A percentile compares a stretch with the other conserved stretches of the same genome.
These are phyloP conservation scores for Metarhizium anisopliae DNA, from an alignment of 2,329 filamentous ascomycete species.

Conservation along the genomic window DNA sequence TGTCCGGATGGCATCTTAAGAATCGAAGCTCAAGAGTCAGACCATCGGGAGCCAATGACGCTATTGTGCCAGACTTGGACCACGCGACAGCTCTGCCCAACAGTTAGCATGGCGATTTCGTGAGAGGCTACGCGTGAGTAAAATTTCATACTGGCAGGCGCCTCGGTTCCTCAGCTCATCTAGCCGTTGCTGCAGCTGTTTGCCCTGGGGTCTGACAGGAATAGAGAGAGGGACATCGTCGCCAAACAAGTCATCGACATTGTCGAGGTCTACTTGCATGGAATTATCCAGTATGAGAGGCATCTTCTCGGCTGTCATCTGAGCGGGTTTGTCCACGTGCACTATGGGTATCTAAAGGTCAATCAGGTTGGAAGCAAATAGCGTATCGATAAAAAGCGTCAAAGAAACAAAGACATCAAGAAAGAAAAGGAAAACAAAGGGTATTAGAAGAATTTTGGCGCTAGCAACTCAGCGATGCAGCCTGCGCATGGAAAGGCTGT, in stretches of 20 bases:
- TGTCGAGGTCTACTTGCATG: constrained; percentile 44
- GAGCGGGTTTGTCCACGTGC: neutral
- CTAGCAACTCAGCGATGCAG: neutral
- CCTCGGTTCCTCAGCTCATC: constrained; percentile 69
- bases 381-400: neutral
- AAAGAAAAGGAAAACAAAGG: neutral
- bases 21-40: constrained; percentile 63
- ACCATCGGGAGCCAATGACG: constrained; percentile 67
- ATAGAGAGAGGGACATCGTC: constrained; percentile 55
- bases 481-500: neutral
- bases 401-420: neutral
- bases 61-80: constrained; percentile 82
- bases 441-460: neutral
- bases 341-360: neutral
- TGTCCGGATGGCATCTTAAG: constrained; percentile 57
- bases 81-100: constrained; percentile 64
- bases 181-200: constrained; percentile 62
- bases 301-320: constrained; percentile 31
- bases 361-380: neutral
- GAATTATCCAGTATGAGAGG: constrained; percentile 31
- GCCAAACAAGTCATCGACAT: constrained; percentile 68
- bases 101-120: neutral
- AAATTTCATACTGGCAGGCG: constrained; percentile 65
- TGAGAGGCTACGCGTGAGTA: neutral
- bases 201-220: constrained; percentile 34